These are phyloP conservation scores for Pythium aquatile DNA, from an alignment of 352 stramenopile genomes.

Conservation along the genomic window DNA sequence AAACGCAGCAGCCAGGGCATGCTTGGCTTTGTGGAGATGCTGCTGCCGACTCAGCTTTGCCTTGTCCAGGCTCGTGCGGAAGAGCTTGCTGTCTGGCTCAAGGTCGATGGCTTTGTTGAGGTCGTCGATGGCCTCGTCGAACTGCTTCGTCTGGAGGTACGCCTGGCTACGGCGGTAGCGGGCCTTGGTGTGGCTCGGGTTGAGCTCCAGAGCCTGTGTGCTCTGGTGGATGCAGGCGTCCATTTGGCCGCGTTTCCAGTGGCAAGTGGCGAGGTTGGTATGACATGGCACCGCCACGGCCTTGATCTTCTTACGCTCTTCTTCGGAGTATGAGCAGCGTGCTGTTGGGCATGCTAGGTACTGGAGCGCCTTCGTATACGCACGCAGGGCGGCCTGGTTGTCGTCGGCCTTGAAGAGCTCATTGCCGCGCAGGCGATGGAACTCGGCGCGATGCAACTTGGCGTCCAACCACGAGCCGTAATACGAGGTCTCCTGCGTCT, in stretches of 20 bases:
- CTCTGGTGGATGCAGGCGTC: constrained; percentile 51
- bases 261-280: constrained; percentile 61
- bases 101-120: constrained; percentile 34
- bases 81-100: constrained; percentile 45
- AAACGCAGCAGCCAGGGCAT: constrained; percentile 21
- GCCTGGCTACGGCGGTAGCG: constrained; percentile 67
- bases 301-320: constrained; percentile 37
- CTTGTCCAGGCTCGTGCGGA: constrained; percentile 16
- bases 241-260: constrained; percentile 44
- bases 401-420: constrained; percentile 47
- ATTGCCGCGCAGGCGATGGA: constrained; percentile 54
- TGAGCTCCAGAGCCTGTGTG: constrained; percentile 41
- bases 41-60: constrained; percentile 17
- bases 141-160: constrained; percentile 51
- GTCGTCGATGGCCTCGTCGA: constrained; percentile 53
- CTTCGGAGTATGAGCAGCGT: constrained; percentile 34
- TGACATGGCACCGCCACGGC: constrained; percentile 47
- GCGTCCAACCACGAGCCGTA: constrained; percentile 41
- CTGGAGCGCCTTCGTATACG: constrained; percentile 36
- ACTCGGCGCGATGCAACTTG: constrained; percentile 45
- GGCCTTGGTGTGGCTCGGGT: constrained; percentile 56
- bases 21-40: constrained; percentile 21
- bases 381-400: constrained; percentile 32
- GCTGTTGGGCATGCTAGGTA: constrained; percentile 52
- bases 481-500: constrained; percentile 2